Base-by-base conservation (phyloP, 2,329 filamentous ascomycete genomes). In the Spiromastix sp. region DNA sequence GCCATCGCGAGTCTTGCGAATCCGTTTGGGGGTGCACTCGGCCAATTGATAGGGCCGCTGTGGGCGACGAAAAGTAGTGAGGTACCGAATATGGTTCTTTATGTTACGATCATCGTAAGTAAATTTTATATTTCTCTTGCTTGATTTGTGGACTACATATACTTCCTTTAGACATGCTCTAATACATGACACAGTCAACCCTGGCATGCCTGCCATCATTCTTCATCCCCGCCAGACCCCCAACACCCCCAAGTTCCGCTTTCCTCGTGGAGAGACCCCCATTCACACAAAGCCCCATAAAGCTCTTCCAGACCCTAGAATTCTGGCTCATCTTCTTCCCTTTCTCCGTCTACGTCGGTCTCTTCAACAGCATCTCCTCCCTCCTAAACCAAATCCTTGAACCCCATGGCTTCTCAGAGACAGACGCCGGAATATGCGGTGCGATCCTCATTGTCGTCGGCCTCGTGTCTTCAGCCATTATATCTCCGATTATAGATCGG, bases 321-420 rank as follows among this genome's bases (percentile, higher is more conserved):
- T 81, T 93, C 59, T 93, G 79, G 71, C 71, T 94, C 43, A 61
- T 95, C 45, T 66, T 87, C 42, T 50, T 87, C 40, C 80, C 87
- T n/a, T 96, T 89, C 61, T 64, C 74, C 44, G 61, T 87, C 49
- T 94, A 86, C 58, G 84, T 94, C 42, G 86, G 82, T 49, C 80
- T 91, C 64, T 98, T 98, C 77, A 96, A 96, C 69, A 81, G 81
- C 46, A 68, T 87, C 46, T 93, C 86, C 32, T 82, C 82, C 2
- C 74, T 96, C 1, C 70, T 96, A 7, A 93, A 89, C 64, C 89
- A 95, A 55, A 84, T 96, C 54, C 73, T 96, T 44, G 67, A 74
- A 25, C 91, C 91, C 0, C 89, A 95, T 61, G 82, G 77, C 49
- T 93, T 85, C 70, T 72, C 66, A 40, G 81, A 93, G 55, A 80